Conservation (phyloP, 2,329 filamentous ascomycete genomes). For the Colletotrichum sp. region DNA sequence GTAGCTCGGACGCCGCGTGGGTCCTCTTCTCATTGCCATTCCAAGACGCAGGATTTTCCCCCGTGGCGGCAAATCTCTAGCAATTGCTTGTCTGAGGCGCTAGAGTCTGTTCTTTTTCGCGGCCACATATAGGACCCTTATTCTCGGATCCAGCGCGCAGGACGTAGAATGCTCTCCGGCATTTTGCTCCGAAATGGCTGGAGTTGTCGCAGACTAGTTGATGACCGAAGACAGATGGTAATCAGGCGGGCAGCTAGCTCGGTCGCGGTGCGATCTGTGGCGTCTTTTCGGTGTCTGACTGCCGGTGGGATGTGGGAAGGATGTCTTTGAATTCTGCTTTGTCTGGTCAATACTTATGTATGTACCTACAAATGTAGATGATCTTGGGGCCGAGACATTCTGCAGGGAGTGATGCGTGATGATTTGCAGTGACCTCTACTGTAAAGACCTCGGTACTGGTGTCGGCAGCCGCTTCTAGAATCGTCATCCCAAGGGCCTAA, state of each 20-base stretch:
- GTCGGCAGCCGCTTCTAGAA: neutral
- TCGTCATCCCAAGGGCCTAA: neutral
- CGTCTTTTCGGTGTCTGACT: neutral
- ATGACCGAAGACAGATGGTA: neutral
- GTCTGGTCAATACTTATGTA: neutral
- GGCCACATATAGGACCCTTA: neutral
- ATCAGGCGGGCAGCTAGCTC: neutral
- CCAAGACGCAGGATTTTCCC: neutral
- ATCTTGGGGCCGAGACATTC: neutral
- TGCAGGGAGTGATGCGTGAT: neutral
- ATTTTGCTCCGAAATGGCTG: neutral
- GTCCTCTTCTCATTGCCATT: neutral
- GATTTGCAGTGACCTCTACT: neutral
- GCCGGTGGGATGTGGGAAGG: neutral
- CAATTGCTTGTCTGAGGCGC: neutral
- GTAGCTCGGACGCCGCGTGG: conserved; percentile 4
- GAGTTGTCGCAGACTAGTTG: neutral
- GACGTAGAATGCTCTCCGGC: neutral
- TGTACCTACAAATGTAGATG: neutral
- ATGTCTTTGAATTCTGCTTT: neutral
- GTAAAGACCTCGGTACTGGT: neutral
- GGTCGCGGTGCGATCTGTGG: neutral
- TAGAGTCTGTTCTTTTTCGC: neutral
- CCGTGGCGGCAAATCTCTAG: neutral
- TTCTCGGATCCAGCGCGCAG: neutral